Conservation (phyloP, 2,329 filamentous ascomycete genomes). For the Colletotrichum simmondsii region DNA sequence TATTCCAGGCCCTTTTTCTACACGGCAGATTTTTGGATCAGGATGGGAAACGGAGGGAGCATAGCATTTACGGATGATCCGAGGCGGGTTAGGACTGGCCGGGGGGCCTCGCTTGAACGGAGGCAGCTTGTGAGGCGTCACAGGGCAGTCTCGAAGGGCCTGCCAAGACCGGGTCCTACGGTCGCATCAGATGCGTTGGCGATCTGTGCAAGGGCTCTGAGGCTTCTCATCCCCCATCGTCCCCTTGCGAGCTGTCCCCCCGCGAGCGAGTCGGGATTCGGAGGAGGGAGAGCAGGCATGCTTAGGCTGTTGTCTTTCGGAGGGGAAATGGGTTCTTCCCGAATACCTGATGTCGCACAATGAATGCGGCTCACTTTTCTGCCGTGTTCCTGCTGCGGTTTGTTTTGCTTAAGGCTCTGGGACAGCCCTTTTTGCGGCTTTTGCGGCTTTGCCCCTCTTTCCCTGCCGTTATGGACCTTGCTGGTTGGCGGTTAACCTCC, state of each 20-base stretch:
- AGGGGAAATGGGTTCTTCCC: background rate
- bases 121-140: conserved; percentile 6
- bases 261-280: background rate
- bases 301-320: background rate
- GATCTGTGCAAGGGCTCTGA: conserved; percentile 4
- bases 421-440: background rate
- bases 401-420: background rate
- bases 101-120: background rate
- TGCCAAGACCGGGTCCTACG: conserved; percentile 27
- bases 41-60: background rate
- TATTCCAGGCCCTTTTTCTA: background rate
- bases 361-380: background rate
- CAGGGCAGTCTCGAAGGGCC: conserved; percentile 26
- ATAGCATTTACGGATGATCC: background rate
- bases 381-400: background rate
- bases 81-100: background rate
- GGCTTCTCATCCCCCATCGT: background rate
- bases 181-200: conserved; percentile 20
- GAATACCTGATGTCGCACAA: background rate
- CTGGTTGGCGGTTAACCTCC: background rate
- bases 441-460: background rate
- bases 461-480: no score
- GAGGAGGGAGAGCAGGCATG: background rate
- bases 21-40: background rate
- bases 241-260: no score